Evolutionary conservation across 768 basidiomycete species (phyloP).

Genomic region (Imleria badia): DNA sequence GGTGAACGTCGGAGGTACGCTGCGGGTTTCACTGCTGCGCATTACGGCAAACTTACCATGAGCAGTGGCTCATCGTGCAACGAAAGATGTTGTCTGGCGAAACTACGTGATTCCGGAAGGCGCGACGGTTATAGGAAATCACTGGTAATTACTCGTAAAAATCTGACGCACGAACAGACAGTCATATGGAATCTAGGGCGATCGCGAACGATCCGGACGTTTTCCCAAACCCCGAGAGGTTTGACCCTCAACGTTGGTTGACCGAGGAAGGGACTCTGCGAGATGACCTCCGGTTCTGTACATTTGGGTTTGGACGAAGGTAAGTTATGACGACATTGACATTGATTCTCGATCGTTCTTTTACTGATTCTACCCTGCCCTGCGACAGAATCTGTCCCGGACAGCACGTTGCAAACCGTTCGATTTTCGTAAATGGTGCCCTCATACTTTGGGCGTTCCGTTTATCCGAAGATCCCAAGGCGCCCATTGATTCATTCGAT

Average conservation of each 20-base stretch:
- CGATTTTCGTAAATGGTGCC: background rate
- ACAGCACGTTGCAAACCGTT: constrained; percentile 2
- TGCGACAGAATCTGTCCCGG: constrained; percentile 3
- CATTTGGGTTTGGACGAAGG: constrained; percentile 8
- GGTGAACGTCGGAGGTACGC: background rate
- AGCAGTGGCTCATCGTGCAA: constrained; percentile 3
- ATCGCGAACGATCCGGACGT: constrained; percentile 8
- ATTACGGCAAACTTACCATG: too few species aligned
- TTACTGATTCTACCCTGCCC: background rate
- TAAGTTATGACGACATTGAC: background rate
- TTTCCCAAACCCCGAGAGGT: constrained; percentile 2
- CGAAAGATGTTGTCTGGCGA: constrained; percentile 1
- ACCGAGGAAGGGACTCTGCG: background rate
- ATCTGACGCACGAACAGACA: too few species aligned
- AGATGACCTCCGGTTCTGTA: constrained; percentile 4
- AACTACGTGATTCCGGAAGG: constrained; percentile 9
- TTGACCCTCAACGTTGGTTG: constrained; percentile 7
- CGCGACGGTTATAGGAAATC: constrained; percentile 1
- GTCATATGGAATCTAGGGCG: background rate
- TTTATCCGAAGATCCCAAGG: background rate
- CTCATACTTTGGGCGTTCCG: constrained; percentile 6
- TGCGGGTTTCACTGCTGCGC: background rate
- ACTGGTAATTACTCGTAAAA: background rate
- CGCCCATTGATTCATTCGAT: background rate
- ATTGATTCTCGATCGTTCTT: too few species aligned